Evolutionary conservation across 768 basidiomycete species (phyloP), one percentile per base, ranked within the genome.

Genomic region (Xerocomus potaroensis): DNA sequence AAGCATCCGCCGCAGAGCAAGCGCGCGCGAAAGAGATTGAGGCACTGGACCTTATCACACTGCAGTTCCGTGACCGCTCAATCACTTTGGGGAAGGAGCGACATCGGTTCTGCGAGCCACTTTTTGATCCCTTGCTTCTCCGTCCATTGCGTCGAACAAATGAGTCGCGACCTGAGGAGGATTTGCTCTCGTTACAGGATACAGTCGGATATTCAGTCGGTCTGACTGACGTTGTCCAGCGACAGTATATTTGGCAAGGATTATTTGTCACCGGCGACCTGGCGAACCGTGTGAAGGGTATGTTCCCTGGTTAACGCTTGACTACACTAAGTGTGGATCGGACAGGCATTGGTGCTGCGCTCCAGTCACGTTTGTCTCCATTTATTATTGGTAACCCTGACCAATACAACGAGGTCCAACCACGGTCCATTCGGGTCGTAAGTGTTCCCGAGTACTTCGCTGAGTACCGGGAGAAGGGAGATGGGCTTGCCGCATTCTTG

Each of bases 61-160:
- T 90, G 21, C 74, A 85, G 58, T 91, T 89, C 67, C 75, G 79
- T n/a, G 81, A 74, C 9, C 74, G 77, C 59, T 75, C 80, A 32
- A 60, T 94, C 48, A 87, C 85, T 8, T 56, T 95, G 29, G 92
- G 92, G 15, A 89, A 87, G 62, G 90, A 91, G 60, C 76, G 92
- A 29, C 91, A 96, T 71, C 75, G 88, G 32, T 88, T 93, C 68
- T 91, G 89, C 62, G 93, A 95, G 63, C 90, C 91, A 6, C 72
- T 96, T 22, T 93, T 91, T 53, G 84, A 91, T 59, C 84, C 85
- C 2, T 70, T 64, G 4, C 57, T 90, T 33, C 65, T 90, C 47
- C 66, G 68, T 1, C 68, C 67, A 16, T 45, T 76, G 5, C 45
- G 54, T 37, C 55, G 50, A 30, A 54, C 54, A 15, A 64, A 66